Conservation (phyloP, 352 stramenopile genomes). For the Globisporangium ultimum region DNA sequence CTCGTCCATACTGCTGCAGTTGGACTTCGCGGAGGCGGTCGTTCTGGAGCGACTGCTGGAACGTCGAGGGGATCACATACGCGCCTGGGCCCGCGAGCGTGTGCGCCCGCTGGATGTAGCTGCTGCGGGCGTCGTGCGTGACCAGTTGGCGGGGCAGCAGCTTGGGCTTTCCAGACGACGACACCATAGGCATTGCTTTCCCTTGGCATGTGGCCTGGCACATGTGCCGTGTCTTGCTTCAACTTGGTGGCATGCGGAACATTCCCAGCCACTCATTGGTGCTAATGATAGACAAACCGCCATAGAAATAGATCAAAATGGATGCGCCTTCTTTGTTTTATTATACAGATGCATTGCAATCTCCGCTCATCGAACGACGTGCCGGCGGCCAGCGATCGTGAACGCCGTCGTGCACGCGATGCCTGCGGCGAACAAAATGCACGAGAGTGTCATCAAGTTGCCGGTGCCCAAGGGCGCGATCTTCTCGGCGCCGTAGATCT, state of each 20-base stretch:
- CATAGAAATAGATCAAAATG: neutral
- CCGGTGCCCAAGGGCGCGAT: conserved; percentile 56
- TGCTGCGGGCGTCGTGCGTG: conserved; percentile 23
- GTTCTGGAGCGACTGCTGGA: conserved; percentile 29
- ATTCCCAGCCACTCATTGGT: too few species aligned
- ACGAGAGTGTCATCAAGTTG: conserved; percentile 59
- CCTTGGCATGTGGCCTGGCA: neutral
- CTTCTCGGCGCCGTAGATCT: conserved; percentile 67
- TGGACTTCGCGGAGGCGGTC: conserved; percentile 41
- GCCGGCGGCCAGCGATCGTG: conserved; percentile 14
- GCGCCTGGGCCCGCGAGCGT: conserved; percentile 42
- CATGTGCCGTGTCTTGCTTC: too few species aligned
- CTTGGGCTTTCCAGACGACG: conserved; percentile 1
- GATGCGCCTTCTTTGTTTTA: neutral
- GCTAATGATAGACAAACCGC: too few species aligned
- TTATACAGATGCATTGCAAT: neutral
- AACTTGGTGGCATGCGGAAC: too few species aligned
- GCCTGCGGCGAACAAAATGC: conserved; percentile 52
- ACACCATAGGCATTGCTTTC: neutral
- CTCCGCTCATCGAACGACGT: neutral
- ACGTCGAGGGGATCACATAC: conserved; percentile 61
- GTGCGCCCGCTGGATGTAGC: conserved; percentile 53
- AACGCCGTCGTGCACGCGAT: conserved; percentile 45
- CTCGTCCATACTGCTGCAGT: conserved; percentile 43
- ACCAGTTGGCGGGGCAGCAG: conserved; percentile 27